phyloP scores from a whole-genome alignment of 352 stramenopile species.

The Thalassiosira sp. region DNA sequence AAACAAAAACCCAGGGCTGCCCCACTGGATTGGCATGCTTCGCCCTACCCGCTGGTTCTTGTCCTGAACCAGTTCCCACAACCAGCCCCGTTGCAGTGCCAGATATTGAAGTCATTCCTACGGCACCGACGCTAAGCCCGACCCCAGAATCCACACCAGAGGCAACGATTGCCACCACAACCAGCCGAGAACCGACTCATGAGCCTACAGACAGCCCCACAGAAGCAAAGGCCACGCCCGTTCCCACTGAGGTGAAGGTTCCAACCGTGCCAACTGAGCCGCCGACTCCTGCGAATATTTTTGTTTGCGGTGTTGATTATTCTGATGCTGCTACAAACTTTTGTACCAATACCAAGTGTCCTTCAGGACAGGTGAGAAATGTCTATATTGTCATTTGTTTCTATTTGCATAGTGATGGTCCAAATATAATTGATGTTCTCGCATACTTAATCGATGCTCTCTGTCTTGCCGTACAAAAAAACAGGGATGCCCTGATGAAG shows the following conservation, averaged over 20 bases:
- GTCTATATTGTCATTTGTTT: background rate
- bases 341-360: background rate
- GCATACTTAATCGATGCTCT: no score
- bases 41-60: background rate
- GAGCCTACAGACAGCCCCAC: background rate
- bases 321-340: background rate
- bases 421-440: no score
- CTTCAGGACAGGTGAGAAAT: background rate
- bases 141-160: background rate
- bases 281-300: background rate
- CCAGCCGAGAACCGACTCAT: background rate
- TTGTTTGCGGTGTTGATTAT: conserved; percentile 7
- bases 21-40: background rate
- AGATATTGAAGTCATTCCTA: background rate
- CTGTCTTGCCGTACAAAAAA: background rate
- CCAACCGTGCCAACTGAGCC: background rate
- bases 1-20: background rate
- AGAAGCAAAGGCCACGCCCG: no score
- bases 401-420: background rate
- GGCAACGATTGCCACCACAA: background rate
- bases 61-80: background rate
- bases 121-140: no score
- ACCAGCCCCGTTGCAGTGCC: background rate
- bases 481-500: background rate
- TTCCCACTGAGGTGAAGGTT: background rate